These are phyloP conservation scores for Smittium culicis DNA, from an alignment of 371 early-diverging fungal genomes.

Conservation along the genomic window DNA sequence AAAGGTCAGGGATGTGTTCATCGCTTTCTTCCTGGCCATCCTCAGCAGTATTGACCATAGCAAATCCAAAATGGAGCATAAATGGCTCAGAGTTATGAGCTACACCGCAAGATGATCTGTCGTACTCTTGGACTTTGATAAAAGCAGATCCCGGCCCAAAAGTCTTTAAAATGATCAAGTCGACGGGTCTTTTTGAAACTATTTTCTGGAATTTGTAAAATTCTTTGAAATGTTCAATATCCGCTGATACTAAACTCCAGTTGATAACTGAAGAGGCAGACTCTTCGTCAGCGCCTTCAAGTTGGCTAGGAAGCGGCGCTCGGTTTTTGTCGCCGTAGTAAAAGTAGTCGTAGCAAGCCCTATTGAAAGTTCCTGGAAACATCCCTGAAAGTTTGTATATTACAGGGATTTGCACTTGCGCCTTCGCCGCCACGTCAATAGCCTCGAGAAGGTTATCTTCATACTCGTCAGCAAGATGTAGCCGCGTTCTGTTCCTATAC, in stretches of 20 bases:
- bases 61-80: neutral
- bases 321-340: too few species aligned
- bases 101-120: neutral
- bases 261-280: neutral
- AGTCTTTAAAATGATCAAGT: neutral
- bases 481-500: neutral
- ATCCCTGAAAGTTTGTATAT: neutral
- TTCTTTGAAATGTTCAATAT: neutral
- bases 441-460: neutral
- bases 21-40: neutral
- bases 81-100: neutral
- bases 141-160: neutral
- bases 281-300: too few species aligned
- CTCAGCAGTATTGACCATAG: neutral
- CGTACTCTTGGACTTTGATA: neutral
- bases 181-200: neutral
- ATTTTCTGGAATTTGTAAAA: neutral
- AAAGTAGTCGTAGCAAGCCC: neutral
- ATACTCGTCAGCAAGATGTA: neutral
- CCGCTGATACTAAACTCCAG: neutral
- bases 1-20: neutral
- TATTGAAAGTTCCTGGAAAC: neutral
- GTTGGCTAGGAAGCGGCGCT: too few species aligned
- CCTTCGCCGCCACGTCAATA: neutral
- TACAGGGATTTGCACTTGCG: neutral